Evolutionary conservation across 2,329 filamentous ascomycete genomes (phyloP).

Genomic region (Trichoderma sp.): DNA sequence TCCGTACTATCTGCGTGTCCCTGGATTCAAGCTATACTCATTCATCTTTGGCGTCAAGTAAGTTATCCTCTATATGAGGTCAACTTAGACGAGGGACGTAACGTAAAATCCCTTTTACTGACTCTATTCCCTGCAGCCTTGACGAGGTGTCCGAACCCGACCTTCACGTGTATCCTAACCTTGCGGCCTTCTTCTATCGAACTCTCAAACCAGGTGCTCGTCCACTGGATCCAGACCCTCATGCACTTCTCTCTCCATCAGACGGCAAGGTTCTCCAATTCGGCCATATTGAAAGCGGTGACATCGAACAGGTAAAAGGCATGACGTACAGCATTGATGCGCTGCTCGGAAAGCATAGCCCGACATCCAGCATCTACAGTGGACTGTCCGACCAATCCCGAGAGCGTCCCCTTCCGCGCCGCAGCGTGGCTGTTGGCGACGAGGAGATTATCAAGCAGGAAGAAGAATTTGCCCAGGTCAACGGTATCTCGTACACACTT

Average conservation of each 20-base stretch:
- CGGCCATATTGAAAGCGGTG: conserved; percentile 86
- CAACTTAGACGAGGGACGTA: background rate
- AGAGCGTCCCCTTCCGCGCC: conserved; percentile 30
- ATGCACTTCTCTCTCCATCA: conserved; percentile 82
- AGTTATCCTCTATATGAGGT: conserved; percentile 31
- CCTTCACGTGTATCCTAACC: conserved; percentile 86
- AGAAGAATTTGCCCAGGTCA: conserved; percentile 91
- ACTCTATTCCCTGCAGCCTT: conserved; percentile 55
- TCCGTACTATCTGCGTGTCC: conserved; percentile 83
- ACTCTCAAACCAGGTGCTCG: conserved; percentile 86
- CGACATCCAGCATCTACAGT: conserved; percentile 57
- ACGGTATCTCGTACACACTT: conserved; percentile 93
- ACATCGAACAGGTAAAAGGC: conserved; percentile 98
- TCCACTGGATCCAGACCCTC: conserved; percentile 79
- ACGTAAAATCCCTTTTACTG: background rate
- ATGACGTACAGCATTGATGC: conserved; percentile 98
- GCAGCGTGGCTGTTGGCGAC: conserved; percentile 48
- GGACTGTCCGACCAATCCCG: conserved; percentile 33
- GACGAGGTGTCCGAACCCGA: conserved; percentile 87
- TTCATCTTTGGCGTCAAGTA: conserved; percentile 87
- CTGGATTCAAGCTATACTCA: conserved; percentile 89
- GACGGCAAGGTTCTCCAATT: conserved; percentile 93
- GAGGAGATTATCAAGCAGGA: conserved; percentile 75
- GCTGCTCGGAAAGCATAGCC: conserved; percentile 72
- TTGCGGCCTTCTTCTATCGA: conserved; percentile 96